Conservation (phyloP, 257 asterid species). For the Solanum microdontum region DNA sequence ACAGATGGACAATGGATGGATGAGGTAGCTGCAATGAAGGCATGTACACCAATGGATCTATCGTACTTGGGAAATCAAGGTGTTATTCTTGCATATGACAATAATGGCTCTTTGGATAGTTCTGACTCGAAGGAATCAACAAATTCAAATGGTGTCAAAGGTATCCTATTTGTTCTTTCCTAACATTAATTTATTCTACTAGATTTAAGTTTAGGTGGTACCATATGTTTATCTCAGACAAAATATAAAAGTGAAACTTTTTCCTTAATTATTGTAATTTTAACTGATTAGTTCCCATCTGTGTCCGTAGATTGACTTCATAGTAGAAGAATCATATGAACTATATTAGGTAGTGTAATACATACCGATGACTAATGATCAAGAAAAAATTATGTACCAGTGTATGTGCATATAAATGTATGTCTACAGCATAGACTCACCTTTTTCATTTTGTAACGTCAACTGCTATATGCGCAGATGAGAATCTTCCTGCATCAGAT, state of each 20-base stretch:
- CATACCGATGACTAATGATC: neutral
- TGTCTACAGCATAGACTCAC: neutral
- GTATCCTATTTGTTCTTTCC: constrained; percentile 15
- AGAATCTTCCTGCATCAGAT: constrained; percentile 24
- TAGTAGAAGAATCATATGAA: neutral
- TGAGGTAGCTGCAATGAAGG: constrained; percentile 78
- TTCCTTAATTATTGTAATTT: neutral
- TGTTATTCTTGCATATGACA: constrained; percentile 46
- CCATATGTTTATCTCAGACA: neutral
- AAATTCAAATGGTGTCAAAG: constrained; percentile 39
- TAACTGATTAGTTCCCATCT: neutral
- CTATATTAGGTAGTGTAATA: neutral
- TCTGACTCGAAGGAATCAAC: constrained; percentile 20
- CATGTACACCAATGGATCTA: constrained; percentile 38
- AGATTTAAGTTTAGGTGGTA: neutral
- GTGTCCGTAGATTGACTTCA: neutral
- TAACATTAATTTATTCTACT: neutral
- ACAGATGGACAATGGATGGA: constrained; percentile 77
- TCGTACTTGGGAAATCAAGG: constrained; percentile 49
- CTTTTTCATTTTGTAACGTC: neutral
- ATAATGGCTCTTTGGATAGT: constrained; percentile 33
- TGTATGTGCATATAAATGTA: neutral
- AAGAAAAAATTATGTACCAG: neutral
- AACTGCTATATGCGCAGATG: constrained; percentile 25
- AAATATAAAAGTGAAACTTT: neutral